phyloP scores from a whole-genome alignment of 805 yeast genomes.

The Candida ponderosae region DNA sequence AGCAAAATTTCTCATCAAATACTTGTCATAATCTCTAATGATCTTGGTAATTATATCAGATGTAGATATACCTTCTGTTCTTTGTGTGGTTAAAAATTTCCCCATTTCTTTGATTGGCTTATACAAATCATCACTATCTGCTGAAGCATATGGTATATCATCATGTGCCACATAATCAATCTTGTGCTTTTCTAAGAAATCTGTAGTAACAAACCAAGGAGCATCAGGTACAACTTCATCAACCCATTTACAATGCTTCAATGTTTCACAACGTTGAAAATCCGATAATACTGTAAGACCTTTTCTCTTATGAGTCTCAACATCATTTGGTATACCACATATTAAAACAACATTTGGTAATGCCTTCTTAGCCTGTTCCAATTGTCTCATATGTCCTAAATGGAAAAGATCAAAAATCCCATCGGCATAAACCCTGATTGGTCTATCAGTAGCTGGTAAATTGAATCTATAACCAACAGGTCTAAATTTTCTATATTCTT shows the following conservation, averaged over 20 bases:
- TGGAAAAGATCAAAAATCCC: conserved; percentile 97
- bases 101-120: conserved; percentile 87
- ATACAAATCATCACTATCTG: conserved; percentile 88
- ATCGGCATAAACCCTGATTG: conserved; percentile 93
- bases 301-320: conserved; percentile 83
- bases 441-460: conserved; percentile 77
- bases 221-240: conserved; percentile 93
- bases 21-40: conserved; percentile 93
- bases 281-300: conserved; percentile 91
- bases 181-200: conserved; percentile 66
- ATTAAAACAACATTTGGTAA: conserved; percentile 79
- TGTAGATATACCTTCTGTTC: conserved; percentile 95
- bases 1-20: conserved; percentile 93
- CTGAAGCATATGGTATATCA: conserved; percentile 88
- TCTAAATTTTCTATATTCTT: conserved; percentile 64
- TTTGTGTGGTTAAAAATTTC: conserved; percentile 86
- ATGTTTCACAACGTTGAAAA: conserved; percentile 82
- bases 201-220: conserved; percentile 91
- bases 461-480: conserved; percentile 76
- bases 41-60: conserved; percentile 93
- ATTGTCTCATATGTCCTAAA: conserved; percentile 94
- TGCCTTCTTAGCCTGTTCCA: conserved; percentile 93
- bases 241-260: conserved; percentile 93
- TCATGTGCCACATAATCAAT: conserved; percentile 98
- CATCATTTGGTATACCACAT: conserved; percentile 88